Evolutionary conservation across 2,329 filamentous ascomycete species (phyloP).

Genomic region (Penicillium sp.): DNA sequence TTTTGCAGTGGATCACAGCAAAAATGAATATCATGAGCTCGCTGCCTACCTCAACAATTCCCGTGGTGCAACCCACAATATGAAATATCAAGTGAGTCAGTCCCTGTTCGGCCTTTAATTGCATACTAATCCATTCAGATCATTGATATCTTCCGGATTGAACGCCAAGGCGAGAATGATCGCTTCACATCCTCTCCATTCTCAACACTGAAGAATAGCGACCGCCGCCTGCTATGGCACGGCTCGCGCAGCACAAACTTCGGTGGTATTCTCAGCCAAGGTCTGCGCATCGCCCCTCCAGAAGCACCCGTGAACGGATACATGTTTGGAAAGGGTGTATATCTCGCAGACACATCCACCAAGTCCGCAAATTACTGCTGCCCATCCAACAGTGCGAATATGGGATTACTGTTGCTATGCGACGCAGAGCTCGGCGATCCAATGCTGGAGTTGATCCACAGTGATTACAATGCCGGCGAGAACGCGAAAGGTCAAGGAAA

Average conservation of each 20-base stretch:
- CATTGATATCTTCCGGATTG: conserved; percentile 78
- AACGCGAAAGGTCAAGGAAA: conserved; percentile 62
- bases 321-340: conserved; percentile 91
- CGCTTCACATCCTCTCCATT: conserved; percentile 64
- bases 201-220: conserved; percentile 54
- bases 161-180: conserved; percentile 69
- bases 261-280: conserved; percentile 82
- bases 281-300: conserved; percentile 79
- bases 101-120: neutral
- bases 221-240: conserved; percentile 83
- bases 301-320: conserved; percentile 77
- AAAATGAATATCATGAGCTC: conserved; percentile 66
- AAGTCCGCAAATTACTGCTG: conserved; percentile 81
- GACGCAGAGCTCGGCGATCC: conserved; percentile 80
- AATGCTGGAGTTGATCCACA: conserved; percentile 62
- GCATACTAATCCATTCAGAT: conserved; percentile 42
- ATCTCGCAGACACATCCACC: conserved; percentile 80
- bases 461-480: conserved; percentile 65
- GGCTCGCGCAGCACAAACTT: conserved; percentile 82
- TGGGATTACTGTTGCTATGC: conserved; percentile 76
- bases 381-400: conserved; percentile 61
- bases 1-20: conserved; percentile 52
- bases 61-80: conserved; percentile 65
- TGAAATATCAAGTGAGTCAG: conserved; percentile 39
- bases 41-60: conserved; percentile 67